Evolutionary conservation across 1,139 yeast genomes (phyloP), one percentile per base, ranked within the genome.

Genomic region (Candida sp.): DNA sequence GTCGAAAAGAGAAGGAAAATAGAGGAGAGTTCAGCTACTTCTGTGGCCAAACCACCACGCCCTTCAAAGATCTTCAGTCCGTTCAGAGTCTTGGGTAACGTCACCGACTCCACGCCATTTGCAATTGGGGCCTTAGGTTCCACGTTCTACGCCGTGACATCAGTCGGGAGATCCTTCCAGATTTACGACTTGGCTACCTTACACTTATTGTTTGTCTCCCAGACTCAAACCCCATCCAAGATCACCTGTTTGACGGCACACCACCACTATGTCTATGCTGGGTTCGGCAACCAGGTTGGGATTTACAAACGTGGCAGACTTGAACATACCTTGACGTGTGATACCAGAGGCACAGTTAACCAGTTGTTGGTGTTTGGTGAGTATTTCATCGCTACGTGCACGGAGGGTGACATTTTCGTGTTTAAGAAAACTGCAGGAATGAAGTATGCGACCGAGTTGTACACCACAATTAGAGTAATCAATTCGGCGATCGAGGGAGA

Each of bases 181-280:
- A 90, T 94, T 37, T 96, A 90, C 63, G 99, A 94, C 72, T 97
- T 97, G 12, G 84, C 94, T 41, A 91, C 90, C 5, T 77, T 94
- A 56, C 96, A 90, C 61, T 76, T 94, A 57, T 73, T 94, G 37
- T 96, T 94, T 70, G 96, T 94, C 8, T 90, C 97, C 1, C 90
- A 85, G 58, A 81, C 81, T 31, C 96, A 90, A 64, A 86, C 97
- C 0, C 80, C 87, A 0, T 65, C 83, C 8, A 81, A 83, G 52
- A 93, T 94, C 58, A 82, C 88, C 9, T 83, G 88, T 35, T 74
- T 94, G 51, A 80, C 87, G 25, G 87, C 98, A 1, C 96, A 91
- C 69, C 85, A 84, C 73, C 98, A 94, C 63, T 81, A 86, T 65
- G 92, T 91, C 3, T 93, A 79, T 66, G 97, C 92, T 30, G 90